Percentiles rank a stretch among this genome's conserved stretches.
Evolutionary conservation across 208 protist species (phyloP).

Genomic region (Phytomonas serpens): DNA sequence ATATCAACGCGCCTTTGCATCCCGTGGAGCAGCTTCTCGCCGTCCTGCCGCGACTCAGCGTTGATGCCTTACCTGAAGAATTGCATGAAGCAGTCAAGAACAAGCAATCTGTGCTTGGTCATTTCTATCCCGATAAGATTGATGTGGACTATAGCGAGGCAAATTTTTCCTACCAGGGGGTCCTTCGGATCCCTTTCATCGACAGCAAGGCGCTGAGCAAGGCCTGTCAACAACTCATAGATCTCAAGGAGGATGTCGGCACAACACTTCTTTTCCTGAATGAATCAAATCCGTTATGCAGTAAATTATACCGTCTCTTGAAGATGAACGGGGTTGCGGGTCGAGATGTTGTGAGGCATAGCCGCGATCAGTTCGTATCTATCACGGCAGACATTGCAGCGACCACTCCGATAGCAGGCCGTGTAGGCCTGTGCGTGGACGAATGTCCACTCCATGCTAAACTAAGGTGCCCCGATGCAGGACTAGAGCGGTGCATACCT

Average conservation of each 20-base stretch:
- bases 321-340: conserved; percentile 1
- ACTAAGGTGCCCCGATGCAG: conserved; percentile 64
- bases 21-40: conserved; percentile 98
- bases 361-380: conserved; percentile 16
- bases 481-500: conserved; percentile 29
- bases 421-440: conserved; percentile 39
- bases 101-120: conserved; percentile 86
- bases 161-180: conserved; percentile 90
- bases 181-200: conserved; percentile 85
- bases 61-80: conserved; percentile 85
- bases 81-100: conserved; percentile 89
- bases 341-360: not conserved
- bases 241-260: conserved; percentile 67
- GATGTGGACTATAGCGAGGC: conserved; percentile 96
- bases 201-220: conserved; percentile 44
- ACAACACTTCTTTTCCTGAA: conserved; percentile 73
- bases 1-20: conserved; percentile 78
- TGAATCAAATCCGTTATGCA: conserved; percentile 27
- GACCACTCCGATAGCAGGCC: conserved; percentile 54
- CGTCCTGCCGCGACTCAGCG: conserved; percentile 90
- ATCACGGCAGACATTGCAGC: conserved; percentile 31
- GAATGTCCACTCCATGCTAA: conserved; percentile 54
- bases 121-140: conserved; percentile 97
- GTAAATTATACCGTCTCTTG: conserved; percentile 25
- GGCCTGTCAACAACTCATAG: conserved; percentile 52